These are phyloP conservation scores for Dioscorea cayenensis DNA, from an alignment of 116 monocot species.

Conservation along the genomic window DNA sequence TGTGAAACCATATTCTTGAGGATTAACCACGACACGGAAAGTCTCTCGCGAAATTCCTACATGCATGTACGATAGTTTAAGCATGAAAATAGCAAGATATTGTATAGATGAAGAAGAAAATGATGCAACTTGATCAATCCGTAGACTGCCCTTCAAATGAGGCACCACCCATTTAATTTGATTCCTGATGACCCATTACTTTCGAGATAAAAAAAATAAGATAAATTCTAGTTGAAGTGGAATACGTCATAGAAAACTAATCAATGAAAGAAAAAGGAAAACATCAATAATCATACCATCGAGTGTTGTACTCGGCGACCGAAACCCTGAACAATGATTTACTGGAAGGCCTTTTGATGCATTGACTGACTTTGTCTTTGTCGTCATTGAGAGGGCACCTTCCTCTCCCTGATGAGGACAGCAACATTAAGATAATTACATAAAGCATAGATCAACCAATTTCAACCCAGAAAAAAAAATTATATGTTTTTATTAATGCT, in stretches of 20 bases:
- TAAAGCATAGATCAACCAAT: not conserved
- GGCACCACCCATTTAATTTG: too few relatives aligned
- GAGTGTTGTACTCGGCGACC: slow-evolving; percentile 23
- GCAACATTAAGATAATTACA: not conserved
- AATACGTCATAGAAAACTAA: not conserved
- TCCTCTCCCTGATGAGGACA: slow-evolving; percentile 72
- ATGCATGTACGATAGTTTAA: too few relatives aligned
- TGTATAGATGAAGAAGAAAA: too few relatives aligned
- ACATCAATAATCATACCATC: slow-evolving; percentile 47
- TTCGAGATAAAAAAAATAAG: too few relatives aligned
- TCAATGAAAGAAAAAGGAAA: not conserved
- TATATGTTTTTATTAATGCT: too few relatives aligned
- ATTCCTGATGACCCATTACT: too few relatives aligned
- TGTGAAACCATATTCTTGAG: slow-evolving; percentile 74
- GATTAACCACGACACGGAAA: slow-evolving; percentile 63
- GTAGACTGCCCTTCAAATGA: too few relatives aligned
- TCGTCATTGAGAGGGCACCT: slow-evolving; percentile 93
- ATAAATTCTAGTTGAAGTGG: too few relatives aligned
- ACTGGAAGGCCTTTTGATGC: slow-evolving; percentile 93
- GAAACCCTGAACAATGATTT: slow-evolving; percentile 88
- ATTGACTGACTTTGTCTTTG: slow-evolving; percentile 63
- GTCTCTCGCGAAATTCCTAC: slow-evolving; percentile 71
- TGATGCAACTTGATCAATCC: too few relatives aligned
- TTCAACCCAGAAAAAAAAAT: too few relatives aligned
- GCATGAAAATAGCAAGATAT: too few relatives aligned